Base-by-base conservation (phyloP, 306 rosid species). In the Trichosanthes cucumerina region DNA sequence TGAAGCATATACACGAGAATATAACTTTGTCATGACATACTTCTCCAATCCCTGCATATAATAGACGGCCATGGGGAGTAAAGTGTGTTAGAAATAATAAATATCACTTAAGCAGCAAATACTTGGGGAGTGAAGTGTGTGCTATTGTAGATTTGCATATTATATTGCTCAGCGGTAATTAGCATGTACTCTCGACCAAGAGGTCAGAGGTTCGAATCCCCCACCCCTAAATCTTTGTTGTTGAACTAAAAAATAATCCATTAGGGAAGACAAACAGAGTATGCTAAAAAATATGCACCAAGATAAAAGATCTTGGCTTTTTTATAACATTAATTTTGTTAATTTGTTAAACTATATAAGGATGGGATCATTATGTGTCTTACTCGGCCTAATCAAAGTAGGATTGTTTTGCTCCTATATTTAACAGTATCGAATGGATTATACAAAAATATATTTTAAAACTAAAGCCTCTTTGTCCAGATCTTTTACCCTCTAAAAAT, bases 21-120 rank as follows among this genome's bases (percentile, higher is more conserved):
- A 96, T 82, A 96, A 86, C 89, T 96, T 96, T 5, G 99, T 96
- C 99, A 92, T 92, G 82, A 96, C 98, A 90, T 96, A 96, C 89
- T 96, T 96, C 97, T 96, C 99, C 88, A 96, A 89, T 50, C 99
- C 99, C 99, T 96, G 91, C 64, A 80, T 75, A 81, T 41, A 77
- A 80, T 52, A 78, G 73, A 68, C 9, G 34, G 10, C 53, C 56
- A 64, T 56, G 43, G 23, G 60, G 58, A 80, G 8, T 53, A n/a
- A 33, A 23, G n/a, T n/a, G n/a, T 8, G 66, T 18, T 18, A 14
- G 7, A 63, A 63, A 59, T 38, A 41, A n/a, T 10, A 80, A 62
- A 41, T 34, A 76, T 23, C 56, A 59, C 11, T 59, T 41, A 9
- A 77, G 6, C 34, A 76, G 15, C 36, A 76, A 44, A 44, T 26